Conservation (phyloP, 2,329 filamentous ascomycete genomes). For the Ophiosphaerella herpotricha region DNA sequence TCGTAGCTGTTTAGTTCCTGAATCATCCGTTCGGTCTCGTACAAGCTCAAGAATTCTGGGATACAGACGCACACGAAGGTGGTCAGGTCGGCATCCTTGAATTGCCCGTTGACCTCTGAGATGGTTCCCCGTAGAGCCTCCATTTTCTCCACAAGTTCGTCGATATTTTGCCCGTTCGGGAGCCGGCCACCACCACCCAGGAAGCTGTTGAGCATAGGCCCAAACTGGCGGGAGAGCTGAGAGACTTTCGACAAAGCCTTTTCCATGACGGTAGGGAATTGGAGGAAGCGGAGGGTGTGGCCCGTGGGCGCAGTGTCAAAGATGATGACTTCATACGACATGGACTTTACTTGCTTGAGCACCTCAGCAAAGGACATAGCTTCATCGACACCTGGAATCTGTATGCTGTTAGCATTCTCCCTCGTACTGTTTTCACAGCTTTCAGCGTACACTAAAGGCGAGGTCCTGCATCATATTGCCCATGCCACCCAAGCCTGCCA, state of each 20-base stretch:
- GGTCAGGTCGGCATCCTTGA: conserved; percentile 93
- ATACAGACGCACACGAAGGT: conserved; percentile 99
- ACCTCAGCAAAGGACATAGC: conserved; percentile 99
- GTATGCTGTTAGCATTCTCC: conserved; percentile 4
- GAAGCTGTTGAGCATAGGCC: conserved; percentile 91
- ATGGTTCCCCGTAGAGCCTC: conserved; percentile 93
- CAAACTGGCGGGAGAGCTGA: conserved; percentile 91
- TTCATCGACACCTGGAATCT: conserved; percentile 98
- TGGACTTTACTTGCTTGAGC: conserved; percentile 97
- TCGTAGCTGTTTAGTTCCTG: conserved; percentile 91
- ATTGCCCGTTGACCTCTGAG: conserved; percentile 93
- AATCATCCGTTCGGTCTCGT: conserved; percentile 99
- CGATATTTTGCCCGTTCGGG: conserved; percentile 89
- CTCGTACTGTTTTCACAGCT: background rate
- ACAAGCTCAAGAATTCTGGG: conserved; percentile 92
- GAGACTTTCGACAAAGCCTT: conserved; percentile 98
- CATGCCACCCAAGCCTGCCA: conserved; percentile 70
- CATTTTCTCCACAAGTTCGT: conserved; percentile 92
- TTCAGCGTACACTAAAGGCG: conserved; percentile 79
- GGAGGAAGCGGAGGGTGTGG: conserved; percentile 96
- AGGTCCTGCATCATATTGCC: conserved; percentile 99
- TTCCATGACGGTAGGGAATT: conserved; percentile 97
- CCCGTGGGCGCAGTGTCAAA: conserved; percentile 98
- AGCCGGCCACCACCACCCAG: conserved; percentile 77
- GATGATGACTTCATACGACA: conserved; percentile 98